These are phyloP conservation scores for Phascolomyces articulosus DNA, from an alignment of 371 early-diverging fungal species.

Conservation along the genomic window DNA sequence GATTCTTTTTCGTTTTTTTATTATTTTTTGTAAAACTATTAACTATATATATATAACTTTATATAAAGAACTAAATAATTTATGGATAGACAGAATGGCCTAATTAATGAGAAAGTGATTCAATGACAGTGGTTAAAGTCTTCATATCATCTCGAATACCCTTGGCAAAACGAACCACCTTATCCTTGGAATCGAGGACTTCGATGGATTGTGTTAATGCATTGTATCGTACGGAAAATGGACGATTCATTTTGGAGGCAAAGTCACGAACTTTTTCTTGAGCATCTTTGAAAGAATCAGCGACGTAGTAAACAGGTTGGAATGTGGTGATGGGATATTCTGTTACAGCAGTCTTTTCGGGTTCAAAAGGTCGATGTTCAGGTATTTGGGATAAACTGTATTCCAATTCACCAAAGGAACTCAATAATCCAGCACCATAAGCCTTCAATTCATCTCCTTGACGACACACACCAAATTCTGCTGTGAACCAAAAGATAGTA, in stretches of 20 bases:
- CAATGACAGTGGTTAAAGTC: slow-evolving; percentile 71
- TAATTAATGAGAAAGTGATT: slow-evolving; percentile 24
- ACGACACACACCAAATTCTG: slow-evolving; percentile 93
- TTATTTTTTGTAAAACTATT: too few relatives aligned
- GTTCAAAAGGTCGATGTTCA: slow-evolving; percentile 83
- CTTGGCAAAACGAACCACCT: slow-evolving; percentile 78
- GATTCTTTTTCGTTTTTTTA: too few relatives aligned
- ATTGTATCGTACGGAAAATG: slow-evolving; percentile 92
- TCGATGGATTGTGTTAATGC: slow-evolving; percentile 91
- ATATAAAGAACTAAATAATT: too few relatives aligned
- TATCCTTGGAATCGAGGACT: slow-evolving; percentile 85
- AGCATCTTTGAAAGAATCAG: slow-evolving; percentile 92
- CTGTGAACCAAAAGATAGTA: slow-evolving; percentile 94
- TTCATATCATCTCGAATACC: slow-evolving; percentile 76
- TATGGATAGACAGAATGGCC: too few relatives aligned
- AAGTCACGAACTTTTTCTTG: slow-evolving; percentile 91
- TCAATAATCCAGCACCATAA: slow-evolving; percentile 94
- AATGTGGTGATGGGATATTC: slow-evolving; percentile 94
- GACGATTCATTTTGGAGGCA: slow-evolving; percentile 76
- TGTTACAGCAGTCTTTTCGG: slow-evolving; percentile 76
- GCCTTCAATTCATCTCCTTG: slow-evolving; percentile 85
- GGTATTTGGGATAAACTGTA: slow-evolving; percentile 86
- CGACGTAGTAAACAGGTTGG: slow-evolving; percentile 96
- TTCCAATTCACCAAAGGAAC: slow-evolving; percentile 96
- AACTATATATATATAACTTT: too few relatives aligned